phyloP scores from a whole-genome alignment of 1,284 basidiomycete genomes.

The Mixia osmundae region DNA sequence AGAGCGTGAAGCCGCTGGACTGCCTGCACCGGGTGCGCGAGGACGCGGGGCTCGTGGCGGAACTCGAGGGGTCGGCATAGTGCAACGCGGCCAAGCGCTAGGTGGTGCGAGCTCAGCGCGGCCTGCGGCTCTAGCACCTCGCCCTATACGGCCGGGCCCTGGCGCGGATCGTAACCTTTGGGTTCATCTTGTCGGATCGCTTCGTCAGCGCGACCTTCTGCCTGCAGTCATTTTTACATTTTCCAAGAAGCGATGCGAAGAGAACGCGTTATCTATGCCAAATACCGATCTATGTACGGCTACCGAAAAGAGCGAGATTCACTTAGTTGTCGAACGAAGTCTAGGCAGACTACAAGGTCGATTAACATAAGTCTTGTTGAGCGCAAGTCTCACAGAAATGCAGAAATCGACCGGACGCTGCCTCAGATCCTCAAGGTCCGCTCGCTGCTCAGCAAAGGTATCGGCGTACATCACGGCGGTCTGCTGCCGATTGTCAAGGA shows the following conservation, averaged over 20 bases:
- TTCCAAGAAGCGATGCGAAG: slow-evolving; percentile 90
- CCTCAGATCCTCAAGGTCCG: slow-evolving; percentile 87
- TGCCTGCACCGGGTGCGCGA: slow-evolving; percentile 4
- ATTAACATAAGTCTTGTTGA: not conserved
- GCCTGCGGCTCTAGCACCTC: slow-evolving; percentile 29
- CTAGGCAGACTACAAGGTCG: slow-evolving; percentile 69
- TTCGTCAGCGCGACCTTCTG: slow-evolving; percentile 63
- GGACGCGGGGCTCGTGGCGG: slow-evolving; percentile 46
- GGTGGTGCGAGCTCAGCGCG: slow-evolving; percentile 22
- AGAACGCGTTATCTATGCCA: slow-evolving; percentile 71
- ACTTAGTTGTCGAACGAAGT: slow-evolving; percentile 79
- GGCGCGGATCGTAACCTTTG: slow-evolving; percentile 32
- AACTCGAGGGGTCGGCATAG: slow-evolving; percentile 33
- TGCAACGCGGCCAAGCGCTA: slow-evolving; percentile 25
- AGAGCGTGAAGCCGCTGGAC: slow-evolving; percentile 75
- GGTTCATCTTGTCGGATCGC: slow-evolving; percentile 52
- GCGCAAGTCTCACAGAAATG: not conserved
- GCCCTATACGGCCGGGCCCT: slow-evolving; percentile 10
- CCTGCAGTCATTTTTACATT: slow-evolving; percentile 95
- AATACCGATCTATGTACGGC: slow-evolving; percentile 68
- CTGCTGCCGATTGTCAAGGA: slow-evolving; percentile 92
- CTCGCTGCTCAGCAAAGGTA: slow-evolving; percentile 69
- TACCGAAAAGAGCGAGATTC: slow-evolving; percentile 86
- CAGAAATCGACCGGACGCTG: slow-evolving; percentile 74
- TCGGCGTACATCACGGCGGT: slow-evolving; percentile 94